phyloP scores from a whole-genome alignment of 352 stramenopile genomes.

The Globisporangium okanoganense region DNA sequence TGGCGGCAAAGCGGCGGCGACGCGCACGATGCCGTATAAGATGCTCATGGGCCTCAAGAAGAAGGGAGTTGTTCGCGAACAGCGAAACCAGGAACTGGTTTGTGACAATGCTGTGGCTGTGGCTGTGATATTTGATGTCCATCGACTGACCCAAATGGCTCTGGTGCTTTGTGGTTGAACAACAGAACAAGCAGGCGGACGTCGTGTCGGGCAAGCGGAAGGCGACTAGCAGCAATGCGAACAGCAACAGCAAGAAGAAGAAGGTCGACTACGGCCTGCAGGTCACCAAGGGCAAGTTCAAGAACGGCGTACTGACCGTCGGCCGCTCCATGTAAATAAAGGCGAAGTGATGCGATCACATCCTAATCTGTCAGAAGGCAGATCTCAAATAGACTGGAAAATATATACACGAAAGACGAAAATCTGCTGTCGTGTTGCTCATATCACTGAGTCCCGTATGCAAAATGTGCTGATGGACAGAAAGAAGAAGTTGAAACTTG shows the following conservation, averaged over 20 bases:
- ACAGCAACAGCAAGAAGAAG: constrained; percentile 58
- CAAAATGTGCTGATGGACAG: neutral
- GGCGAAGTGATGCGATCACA: constrained; percentile 5
- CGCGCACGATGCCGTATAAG: constrained; percentile 64
- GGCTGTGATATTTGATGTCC: neutral
- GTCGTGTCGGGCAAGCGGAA: constrained; percentile 71
- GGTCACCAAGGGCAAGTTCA: constrained; percentile 70
- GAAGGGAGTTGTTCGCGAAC: constrained; percentile 42
- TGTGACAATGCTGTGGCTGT: constrained; percentile 11
- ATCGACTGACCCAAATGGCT: neutral
- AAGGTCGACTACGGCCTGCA: constrained; percentile 74
- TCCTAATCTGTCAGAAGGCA: neutral
- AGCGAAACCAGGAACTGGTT: constrained; percentile 58
- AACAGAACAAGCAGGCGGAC: constrained; percentile 59
- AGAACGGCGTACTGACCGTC: constrained; percentile 72
- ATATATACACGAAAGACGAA: neutral
- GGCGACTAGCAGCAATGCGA: constrained; percentile 20
- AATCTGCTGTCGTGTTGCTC: neutral
- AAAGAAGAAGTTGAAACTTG: constrained; percentile 1
- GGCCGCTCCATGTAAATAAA: constrained; percentile 21
- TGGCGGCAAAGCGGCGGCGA: constrained; percentile 54
- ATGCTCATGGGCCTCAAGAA: constrained; percentile 74
- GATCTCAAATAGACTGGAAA: neutral
- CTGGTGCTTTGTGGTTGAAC: neutral
- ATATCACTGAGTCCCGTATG: neutral